Base-by-base conservation (phyloP, 2,329 filamentous ascomycete species). In the Xylariaceae sp. region DNA sequence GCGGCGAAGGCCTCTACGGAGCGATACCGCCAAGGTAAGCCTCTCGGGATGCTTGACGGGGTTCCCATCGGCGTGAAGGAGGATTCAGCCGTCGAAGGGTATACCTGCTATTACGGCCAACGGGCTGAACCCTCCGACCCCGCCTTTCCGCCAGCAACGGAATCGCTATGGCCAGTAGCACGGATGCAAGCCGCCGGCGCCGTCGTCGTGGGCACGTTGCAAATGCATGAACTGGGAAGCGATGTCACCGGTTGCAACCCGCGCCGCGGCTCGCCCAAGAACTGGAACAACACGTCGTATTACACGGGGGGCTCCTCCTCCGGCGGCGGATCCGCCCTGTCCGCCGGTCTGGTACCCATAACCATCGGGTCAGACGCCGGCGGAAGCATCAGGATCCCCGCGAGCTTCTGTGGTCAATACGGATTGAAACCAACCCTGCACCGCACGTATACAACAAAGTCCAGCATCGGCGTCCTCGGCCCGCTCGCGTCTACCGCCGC, bases 191-290 rank as follows among this genome's bases (percentile, higher is more conserved):
- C 89, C 55, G 85, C 84, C 0, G 90, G 90, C 1, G 89, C 86
- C 1, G 74, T 95, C 19, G 75, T 90, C 48, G 74, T 92, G 52
- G 90, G 86, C 18, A 92, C 89, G 73, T 81, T 85, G 55, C 86
- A 80, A 47, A 94, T 91, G 87, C 88, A 90, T 69, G 89, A 90
- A 71, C 69, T 92, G 37, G 90, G 89, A 1, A 80, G 88, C 63
- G 87, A 94, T 64, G 89, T 87, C 0, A 91, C 81, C n/a, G 91
- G 91, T 59, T 90, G 90, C 68, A 95, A 95, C 65, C 81, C 84
- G 5, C 78, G 76, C 37, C 85, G 82, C 66, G 89, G 89, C 36
- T 90, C 88, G 0, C 87, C 89, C 0, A 76, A 81, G 16, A 94
- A 95, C 70, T 90, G 88, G 60, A 81, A 88, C 69, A 92, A 92